phyloP scores from a whole-genome alignment of 495 filamentous ascomycete species.

The Lophium mytilinum region DNA sequence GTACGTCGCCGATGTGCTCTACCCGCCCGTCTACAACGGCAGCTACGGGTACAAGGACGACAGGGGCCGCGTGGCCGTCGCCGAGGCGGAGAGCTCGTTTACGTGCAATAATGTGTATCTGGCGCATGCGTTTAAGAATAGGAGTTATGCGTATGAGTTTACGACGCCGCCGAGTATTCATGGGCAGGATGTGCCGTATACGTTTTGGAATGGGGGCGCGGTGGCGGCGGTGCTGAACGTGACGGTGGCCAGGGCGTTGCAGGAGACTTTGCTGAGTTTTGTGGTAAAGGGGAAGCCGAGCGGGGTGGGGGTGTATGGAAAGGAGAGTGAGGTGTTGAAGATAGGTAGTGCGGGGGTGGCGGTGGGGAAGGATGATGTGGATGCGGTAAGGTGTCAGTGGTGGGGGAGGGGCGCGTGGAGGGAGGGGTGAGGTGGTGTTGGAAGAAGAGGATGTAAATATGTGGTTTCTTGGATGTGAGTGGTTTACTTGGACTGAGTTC shows the following conservation, averaged over 20 bases:
- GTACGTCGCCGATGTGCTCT: slow-evolving; percentile 7
- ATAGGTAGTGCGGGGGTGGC: slow-evolving; percentile 35
- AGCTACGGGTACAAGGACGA: slow-evolving; percentile 38
- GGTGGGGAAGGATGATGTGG: slow-evolving; percentile 35
- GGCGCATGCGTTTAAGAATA: slow-evolving; percentile 38
- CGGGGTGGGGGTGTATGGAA: slow-evolving; percentile 36
- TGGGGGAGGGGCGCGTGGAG: slow-evolving; percentile 34
- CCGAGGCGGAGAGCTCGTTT: slow-evolving; percentile 37
- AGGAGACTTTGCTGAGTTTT: slow-evolving; percentile 53
- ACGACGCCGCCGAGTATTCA: slow-evolving; percentile 49
- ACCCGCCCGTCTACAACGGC: slow-evolving; percentile 37
- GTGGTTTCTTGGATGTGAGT: no score
- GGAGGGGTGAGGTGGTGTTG: no score
- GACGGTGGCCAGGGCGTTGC: slow-evolving; percentile 44
- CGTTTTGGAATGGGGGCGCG: slow-evolving; percentile 44
- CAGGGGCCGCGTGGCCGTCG: slow-evolving; percentile 30
- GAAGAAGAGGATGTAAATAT: no score
- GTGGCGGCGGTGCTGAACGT: slow-evolving; percentile 31
- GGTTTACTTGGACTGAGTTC: no score
- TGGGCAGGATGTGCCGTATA: slow-evolving; percentile 44
- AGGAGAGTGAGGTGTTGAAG: slow-evolving; percentile 31
- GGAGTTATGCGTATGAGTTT: slow-evolving; percentile 52
- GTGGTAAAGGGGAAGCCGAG: slow-evolving; percentile 40
- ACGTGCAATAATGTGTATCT: slow-evolving; percentile 43
- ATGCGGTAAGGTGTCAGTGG: slow-evolving; percentile 39